Conservation (phyloP, 2,329 filamentous ascomycete species). For the Plenodomus lindquistii region DNA sequence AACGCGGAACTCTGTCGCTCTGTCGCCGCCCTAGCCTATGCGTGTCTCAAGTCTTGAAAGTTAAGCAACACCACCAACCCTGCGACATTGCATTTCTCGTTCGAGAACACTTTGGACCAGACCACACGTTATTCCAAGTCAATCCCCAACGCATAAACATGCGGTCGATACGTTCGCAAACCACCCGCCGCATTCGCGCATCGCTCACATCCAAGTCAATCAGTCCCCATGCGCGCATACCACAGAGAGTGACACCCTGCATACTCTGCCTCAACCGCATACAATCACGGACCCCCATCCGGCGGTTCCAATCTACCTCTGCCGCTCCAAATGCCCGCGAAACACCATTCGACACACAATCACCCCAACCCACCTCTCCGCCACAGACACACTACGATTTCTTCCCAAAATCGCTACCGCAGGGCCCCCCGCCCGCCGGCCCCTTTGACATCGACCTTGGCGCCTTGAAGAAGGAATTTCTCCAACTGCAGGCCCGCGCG, state of each 20-base stretch:
- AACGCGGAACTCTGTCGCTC: slow-evolving; percentile 15
- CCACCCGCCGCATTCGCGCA: slow-evolving; percentile 30
- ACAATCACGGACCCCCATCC: slow-evolving; percentile 11
- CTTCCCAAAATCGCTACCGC: slow-evolving; percentile 78
- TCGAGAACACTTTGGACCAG: too few species aligned
- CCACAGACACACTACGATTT: slow-evolving; percentile 75
- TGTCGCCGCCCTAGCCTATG: too few species aligned
- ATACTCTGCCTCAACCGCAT: slow-evolving; percentile 26
- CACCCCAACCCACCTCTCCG: slow-evolving; percentile 7
- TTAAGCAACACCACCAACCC: neutral
- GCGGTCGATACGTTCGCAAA: slow-evolving; percentile 25
- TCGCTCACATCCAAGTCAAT: slow-evolving; percentile 19
- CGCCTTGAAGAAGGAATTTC: slow-evolving; percentile 79
- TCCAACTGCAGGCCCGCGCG: slow-evolving; percentile 75
- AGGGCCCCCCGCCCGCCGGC: slow-evolving; percentile 75
- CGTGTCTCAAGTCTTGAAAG: too few species aligned
- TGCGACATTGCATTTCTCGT: neutral
- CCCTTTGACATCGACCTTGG: slow-evolving; percentile 74
- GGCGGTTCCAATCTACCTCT: slow-evolving; percentile 30
- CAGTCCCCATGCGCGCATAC: slow-evolving; percentile 15
- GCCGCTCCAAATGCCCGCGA: slow-evolving; percentile 13
- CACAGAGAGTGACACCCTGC: slow-evolving; percentile 25
- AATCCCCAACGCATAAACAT: too few species aligned
- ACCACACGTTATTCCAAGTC: too few species aligned
- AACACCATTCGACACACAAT: slow-evolving; percentile 16